Base-by-base conservation (phyloP, 2,329 filamentous ascomycete species). In the Aspergillus quadrilineatus region DNA sequence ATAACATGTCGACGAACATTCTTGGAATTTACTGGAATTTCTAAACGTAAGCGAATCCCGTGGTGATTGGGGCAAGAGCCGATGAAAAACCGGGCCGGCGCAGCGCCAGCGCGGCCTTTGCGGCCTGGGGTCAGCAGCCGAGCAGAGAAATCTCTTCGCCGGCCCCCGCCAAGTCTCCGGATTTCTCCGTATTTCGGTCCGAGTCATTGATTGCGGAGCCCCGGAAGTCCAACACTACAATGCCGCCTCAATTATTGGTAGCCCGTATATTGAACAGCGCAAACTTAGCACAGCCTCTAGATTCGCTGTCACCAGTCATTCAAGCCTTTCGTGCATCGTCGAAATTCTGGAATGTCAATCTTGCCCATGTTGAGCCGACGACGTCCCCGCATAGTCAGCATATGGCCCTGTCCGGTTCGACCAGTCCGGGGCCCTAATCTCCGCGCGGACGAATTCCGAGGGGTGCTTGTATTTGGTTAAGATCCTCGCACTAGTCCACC, bases 161-260 rank as follows among this genome's bases (percentile, higher is more conserved):
- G 17, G 17, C 17, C 39, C 39, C 44, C 10, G 44, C 44, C 44
- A 50, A 50, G 47, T 39, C 47, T 41, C 47, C 47, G 47, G 47
- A 41, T 41, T 50, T 41, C 47, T 50, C 47, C 47, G 47, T 50
- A 30, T 46, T 29, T 51, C 49, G 49, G 49, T 22, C 49, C 34
- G 47, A 50, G 4, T 50, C n/a, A 3, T 14, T 10, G 22, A 50
- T 15, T 50, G 47, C 36, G 47, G 47, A 50, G 47, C 26, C 44
- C 36, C 36, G 34, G 34, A 49, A 39, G 14, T 9, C 26, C 26
- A 32, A 28, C 26, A 4, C 22, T 22, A 6, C 36, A 9, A 50
- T 41, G 22, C 36, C 47, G 47, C 10, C 7, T 28, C 15, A 17
- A 9, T n/a, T 34, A 50, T 50, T 50, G 47, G 47, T 26, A 50